phyloP scores from a whole-genome alignment of 164 flowering plant genomes.

The Nymphaea thermarum region DNA sequence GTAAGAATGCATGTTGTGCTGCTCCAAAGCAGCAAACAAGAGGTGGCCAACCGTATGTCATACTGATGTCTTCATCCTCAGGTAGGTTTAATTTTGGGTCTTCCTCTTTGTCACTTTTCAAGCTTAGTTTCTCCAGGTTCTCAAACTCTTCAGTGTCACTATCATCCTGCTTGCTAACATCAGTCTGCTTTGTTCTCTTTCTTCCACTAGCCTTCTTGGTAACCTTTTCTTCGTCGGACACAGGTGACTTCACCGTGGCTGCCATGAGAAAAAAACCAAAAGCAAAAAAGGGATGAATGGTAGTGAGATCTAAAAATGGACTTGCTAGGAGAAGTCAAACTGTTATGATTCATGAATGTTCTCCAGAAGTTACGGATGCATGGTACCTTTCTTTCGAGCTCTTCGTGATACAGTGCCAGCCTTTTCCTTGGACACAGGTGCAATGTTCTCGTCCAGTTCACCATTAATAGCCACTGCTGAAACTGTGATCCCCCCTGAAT shows the following conservation, averaged over 20 bases:
- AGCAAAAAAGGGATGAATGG: not conserved
- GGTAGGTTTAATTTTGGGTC: slow-evolving; percentile 27
- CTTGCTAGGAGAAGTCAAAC: not conserved
- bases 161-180: slow-evolving; percentile 17
- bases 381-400: slow-evolving; percentile 42
- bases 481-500: slow-evolving; percentile 15
- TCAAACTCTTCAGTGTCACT: slow-evolving; percentile 26
- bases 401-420: slow-evolving; percentile 18
- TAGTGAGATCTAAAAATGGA: not conserved
- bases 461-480: slow-evolving; percentile 1
- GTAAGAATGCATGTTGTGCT: slow-evolving; percentile 74
- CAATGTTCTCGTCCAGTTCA: not conserved
- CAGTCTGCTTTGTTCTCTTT: slow-evolving; percentile 30
- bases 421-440: slow-evolving; percentile 5
- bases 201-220: slow-evolving; percentile 30
- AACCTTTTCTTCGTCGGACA: slow-evolving; percentile 16
- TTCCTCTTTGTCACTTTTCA: slow-evolving; percentile 20
- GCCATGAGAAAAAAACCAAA: not conserved
- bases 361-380: not conserved
- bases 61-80: slow-evolving; percentile 64
- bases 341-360: not conserved
- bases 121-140: slow-evolving; percentile 21
- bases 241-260: slow-evolving; percentile 24
- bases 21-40: slow-evolving; percentile 96
- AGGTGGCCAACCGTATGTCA: slow-evolving; percentile 80